These are phyloP conservation scores for Phaeotremella fagi DNA, from an alignment of 768 basidiomycete species.

Conservation along the genomic window DNA sequence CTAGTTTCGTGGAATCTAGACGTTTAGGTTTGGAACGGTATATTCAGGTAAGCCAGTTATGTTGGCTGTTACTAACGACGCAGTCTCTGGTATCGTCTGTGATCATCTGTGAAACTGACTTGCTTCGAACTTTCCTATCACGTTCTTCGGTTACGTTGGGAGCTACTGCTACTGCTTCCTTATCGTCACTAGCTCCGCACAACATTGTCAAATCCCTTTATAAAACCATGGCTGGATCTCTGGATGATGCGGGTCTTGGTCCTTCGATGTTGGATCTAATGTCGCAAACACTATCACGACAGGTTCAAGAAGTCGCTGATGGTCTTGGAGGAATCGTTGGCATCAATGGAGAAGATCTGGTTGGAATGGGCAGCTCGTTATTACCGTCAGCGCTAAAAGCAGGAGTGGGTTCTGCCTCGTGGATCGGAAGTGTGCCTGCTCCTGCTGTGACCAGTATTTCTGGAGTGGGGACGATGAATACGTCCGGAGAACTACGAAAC, in stretches of 20 bases:
- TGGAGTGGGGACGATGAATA: neutral
- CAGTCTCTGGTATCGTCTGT: slow-evolving; percentile 18
- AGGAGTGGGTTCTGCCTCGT: slow-evolving; percentile 9
- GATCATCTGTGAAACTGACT: slow-evolving; percentile 59
- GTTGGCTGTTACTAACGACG: slow-evolving; percentile 1
- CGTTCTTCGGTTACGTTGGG: slow-evolving; percentile 16
- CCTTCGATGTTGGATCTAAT: slow-evolving; percentile 50
- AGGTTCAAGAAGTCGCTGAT: slow-evolving; percentile 25
- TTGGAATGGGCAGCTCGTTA: slow-evolving; percentile 8
- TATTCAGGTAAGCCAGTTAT: slow-evolving; percentile 62
- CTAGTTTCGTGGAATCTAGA: slow-evolving; percentile 79
- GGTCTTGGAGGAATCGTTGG: slow-evolving; percentile 28
- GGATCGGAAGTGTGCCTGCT: slow-evolving; percentile 2
- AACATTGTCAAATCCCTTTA: slow-evolving; percentile 82
- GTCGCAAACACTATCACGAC: slow-evolving; percentile 27
- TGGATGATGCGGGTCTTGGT: slow-evolving; percentile 96
- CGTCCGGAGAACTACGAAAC: neutral
- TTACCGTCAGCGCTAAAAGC: slow-evolving; percentile 18
- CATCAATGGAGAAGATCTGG: slow-evolving; percentile 21
- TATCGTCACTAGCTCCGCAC: slow-evolving; percentile 23
- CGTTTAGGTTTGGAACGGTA: slow-evolving; percentile 79
- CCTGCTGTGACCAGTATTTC: no score
- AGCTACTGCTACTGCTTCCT: neutral
- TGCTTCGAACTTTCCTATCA: slow-evolving; percentile 61
- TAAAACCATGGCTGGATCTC: slow-evolving; percentile 83